Evolutionary conservation across 2,329 filamentous ascomycete genomes (phyloP).

Genomic region (Thermothelomyces thermophilus): DNA sequence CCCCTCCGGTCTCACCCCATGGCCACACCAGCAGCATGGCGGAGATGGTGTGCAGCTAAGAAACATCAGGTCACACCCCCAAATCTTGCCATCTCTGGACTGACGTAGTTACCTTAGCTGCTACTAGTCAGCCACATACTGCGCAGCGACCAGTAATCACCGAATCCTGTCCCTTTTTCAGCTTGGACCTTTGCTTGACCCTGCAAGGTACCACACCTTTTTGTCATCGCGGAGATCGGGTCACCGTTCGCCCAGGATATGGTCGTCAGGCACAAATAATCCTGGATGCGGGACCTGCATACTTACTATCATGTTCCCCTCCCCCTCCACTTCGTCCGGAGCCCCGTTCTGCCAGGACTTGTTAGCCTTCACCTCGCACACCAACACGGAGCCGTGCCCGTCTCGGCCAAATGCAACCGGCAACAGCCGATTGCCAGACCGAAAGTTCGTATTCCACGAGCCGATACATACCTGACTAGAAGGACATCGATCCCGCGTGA

Average conservation of each 20-base stretch:
- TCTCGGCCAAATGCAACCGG: too few relatives aligned
- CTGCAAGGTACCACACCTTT: conserved; percentile 16
- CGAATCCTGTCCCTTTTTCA: not conserved
- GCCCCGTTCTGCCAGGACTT: not conserved
- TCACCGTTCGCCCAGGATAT: too few relatives aligned
- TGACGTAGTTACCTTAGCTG: not conserved
- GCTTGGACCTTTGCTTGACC: not conserved
- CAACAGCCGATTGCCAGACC: too few relatives aligned
- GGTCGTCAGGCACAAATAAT: conserved; percentile 6
- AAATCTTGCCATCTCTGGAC: not conserved
- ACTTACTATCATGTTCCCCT: conserved; percentile 8
- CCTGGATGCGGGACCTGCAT: not conserved
- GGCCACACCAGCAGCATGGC: not conserved
- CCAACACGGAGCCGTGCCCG: conserved; percentile 4
- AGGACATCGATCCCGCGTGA: conserved; percentile 1
- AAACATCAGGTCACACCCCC: not conserved
- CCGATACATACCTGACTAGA: too few relatives aligned
- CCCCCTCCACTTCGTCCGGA: not conserved
- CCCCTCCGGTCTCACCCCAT: not conserved
- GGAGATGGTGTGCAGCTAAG: conserved; percentile 12
- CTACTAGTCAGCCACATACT: conserved; percentile 6
- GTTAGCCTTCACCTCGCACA: not conserved
- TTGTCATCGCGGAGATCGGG: conserved; percentile 7
- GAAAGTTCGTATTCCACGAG: too few relatives aligned
- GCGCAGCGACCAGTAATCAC: not conserved